phyloP scores from a whole-genome alignment of 1,284 basidiomycete genomes.

The Anthracocystis panici-leucophaei region DNA sequence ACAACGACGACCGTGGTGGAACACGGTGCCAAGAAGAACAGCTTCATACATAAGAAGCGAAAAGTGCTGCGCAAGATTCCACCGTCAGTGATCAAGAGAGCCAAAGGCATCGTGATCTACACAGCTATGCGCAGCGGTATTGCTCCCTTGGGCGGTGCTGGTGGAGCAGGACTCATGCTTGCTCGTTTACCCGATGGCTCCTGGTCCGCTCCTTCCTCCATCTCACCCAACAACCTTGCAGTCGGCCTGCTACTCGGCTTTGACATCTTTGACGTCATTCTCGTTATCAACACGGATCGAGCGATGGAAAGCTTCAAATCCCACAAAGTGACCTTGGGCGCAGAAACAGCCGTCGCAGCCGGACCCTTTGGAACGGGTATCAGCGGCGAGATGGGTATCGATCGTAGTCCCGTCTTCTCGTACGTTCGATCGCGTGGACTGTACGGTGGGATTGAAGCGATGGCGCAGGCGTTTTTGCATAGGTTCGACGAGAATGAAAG shows the following conservation, averaged over 20 bases:
- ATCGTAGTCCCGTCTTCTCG: slow-evolving; percentile 62
- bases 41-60: slow-evolving; percentile 68
- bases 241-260: slow-evolving; percentile 64
- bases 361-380: slow-evolving; percentile 73
- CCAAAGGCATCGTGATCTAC: slow-evolving; percentile 72
- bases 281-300: slow-evolving; percentile 72
- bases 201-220: slow-evolving; percentile 73
- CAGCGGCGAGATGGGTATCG: slow-evolving; percentile 71
- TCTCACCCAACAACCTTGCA: slow-evolving; percentile 73
- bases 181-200: slow-evolving; percentile 61
- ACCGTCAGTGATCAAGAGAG: slow-evolving; percentile 71
- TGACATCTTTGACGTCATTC: slow-evolving; percentile 65
- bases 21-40: slow-evolving; percentile 48
- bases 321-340: slow-evolving; percentile 73
- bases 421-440: slow-evolving; percentile 68
- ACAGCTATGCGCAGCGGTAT: slow-evolving; percentile 72
- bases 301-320: slow-evolving; percentile 73
- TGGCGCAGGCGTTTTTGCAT: slow-evolving; percentile 61
- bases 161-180: slow-evolving; percentile 71
- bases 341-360: slow-evolving; percentile 73
- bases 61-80: slow-evolving; percentile 74
- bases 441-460: slow-evolving; percentile 68
- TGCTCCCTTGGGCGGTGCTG: slow-evolving; percentile 73
- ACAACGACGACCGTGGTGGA: slow-evolving; percentile 57
- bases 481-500: slow-evolving; percentile 68